Evolutionary conservation across 345 rosid genomes (phyloP), one percentile per base, ranked within the genome.

Genomic region (Rhodamnia rubescens): DNA sequence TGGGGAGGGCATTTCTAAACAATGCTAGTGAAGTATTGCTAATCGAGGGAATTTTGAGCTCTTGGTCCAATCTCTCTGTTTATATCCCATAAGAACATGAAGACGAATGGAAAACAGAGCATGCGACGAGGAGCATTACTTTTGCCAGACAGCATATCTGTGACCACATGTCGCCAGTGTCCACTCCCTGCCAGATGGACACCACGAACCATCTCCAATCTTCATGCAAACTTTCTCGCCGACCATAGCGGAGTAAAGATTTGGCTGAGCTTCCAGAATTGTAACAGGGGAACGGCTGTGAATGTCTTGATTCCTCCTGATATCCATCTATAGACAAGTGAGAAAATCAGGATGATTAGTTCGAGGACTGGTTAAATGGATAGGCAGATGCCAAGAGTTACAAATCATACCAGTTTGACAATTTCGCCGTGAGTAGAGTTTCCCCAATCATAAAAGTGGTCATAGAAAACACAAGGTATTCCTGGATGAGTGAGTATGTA

Each of bases 401-500:
- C 22, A 2, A 36, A 22, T 55, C 85, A 2, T 92, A 94, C 99
- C 93, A 95, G 87, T 91, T 94, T 92, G 84, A 90, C 95, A 89
- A 96, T 92, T 89, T 96, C 95, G 86, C 93, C 93, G 53, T 91
- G 99, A 52, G 58, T 84, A 42, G 97, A 88, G 87, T 88, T 87
- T 59, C 94, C 96, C 97, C 96, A 96, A 56, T 94, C 95, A 47
- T 89, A 95, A 80, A 94, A 94, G 85, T 96, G 98, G 88, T 96
- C 99, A 50, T 96, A 94, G 88, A 96, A 95, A 40, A 96, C 98
- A 10, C 92, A 42, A 1, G 99, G 98, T n/a, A 95, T 93, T 83
- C 98, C 97, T 3, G 99, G 99, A 89, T 96, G 99, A 40, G 98
- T 95, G 61, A 95, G 95, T 90, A 93, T 91, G 90, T 94, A 96